Evolutionary conservation across 768 basidiomycete genomes (phyloP), one percentile per base, ranked within the genome.

Genomic region (Pisolithus orientalis): DNA sequence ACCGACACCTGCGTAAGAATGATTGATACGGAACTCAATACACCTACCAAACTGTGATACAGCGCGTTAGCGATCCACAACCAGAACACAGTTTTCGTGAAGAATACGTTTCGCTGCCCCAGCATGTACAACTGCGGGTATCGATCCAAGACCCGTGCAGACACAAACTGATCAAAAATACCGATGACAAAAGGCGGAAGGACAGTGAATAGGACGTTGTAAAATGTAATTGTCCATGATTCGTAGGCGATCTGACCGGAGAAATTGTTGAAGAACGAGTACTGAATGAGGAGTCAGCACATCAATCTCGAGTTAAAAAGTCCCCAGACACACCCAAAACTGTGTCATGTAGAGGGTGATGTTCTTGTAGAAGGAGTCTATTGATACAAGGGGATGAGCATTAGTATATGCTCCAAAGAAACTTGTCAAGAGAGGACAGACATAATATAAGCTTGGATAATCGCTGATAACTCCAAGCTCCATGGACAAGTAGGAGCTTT

Each of bases 291-390:
- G 27, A 16, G 42, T 62, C 48, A 59, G 53, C 21, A 3, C 11
- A 2, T 37, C 39, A n/a, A 37, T 32, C 8, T 3, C n/a, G 6
- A 11, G 21, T 38, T 17, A 38, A 16, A 32, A 27, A 24, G 29
- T 21, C n/a, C 4, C 5, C 6, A 13, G 21, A 56, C 79, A 24
- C 69, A 94, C 94, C 94, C 94, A 98, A 68, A 98, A 98, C 56
- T 95, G 91, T 24, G 94, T 96, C 91, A 99, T 92, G 69, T 98
- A 98, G 14, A 99, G 77, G 29, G 87, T 87, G 56, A 98, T 97
- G 68, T 99, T 99, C 69, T 99, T 99, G 78, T 98, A 99, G 74
- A 99, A 97, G 1, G 94, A 96, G 70, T 90, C 94, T 96, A 62
- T 13, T 29, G 10, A 31, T 29, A 16, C 13, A 28, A 14, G 45